Base-by-base conservation (phyloP, 2,329 filamentous ascomycete species). In the Nigrospora osmanthi region DNA sequence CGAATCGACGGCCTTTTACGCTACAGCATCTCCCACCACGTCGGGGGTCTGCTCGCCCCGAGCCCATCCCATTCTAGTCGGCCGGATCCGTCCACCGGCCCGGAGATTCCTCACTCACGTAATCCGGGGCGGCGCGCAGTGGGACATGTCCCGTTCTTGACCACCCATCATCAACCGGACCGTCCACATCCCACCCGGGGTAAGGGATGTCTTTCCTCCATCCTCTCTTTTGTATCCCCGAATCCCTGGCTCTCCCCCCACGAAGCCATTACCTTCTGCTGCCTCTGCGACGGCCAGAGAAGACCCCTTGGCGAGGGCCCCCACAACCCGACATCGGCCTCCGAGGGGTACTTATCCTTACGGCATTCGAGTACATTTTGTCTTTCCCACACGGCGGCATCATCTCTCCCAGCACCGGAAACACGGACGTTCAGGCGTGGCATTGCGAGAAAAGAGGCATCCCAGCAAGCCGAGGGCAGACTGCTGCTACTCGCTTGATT, bases 401-500 rank as follows among this genome's bases (percentile, higher is more conserved):
- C 39, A 41, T 41, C 19, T 34, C 15, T 23, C 39, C 23, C 39
- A 31, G 39, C 39, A 36, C 43, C 30, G 46, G 39, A 34, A 28
- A 45, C 32, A 42, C 39, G 46, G 46, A 44, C 42, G 42, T 44
- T 47, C 35, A 43, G 46, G 46, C 42, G 46, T 38, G 40, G 35
- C 34, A 28, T 28, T 34, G 17, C 31, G 38, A 35, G 30, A 33
- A 42, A 36, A 42, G 3, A 19, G 33, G 15, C 41, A 34, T 19
- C 23, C 23, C 23, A 10, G 23, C 23, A 28, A 28, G 23, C 6
- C 23, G 23, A 28, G 6, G 5, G 23, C 23, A 6, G 23, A 28
- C 9, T 4, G 9, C 23, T 10, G 23, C 23, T 10, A 7, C 23
- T 43, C 35, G 17, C 23, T 19, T 43, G 41, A 15, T 38, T 43